Evolutionary conservation across 1,284 basidiomycete species (phyloP).

Genomic region (Erythrobasidium hasegawianum): DNA sequence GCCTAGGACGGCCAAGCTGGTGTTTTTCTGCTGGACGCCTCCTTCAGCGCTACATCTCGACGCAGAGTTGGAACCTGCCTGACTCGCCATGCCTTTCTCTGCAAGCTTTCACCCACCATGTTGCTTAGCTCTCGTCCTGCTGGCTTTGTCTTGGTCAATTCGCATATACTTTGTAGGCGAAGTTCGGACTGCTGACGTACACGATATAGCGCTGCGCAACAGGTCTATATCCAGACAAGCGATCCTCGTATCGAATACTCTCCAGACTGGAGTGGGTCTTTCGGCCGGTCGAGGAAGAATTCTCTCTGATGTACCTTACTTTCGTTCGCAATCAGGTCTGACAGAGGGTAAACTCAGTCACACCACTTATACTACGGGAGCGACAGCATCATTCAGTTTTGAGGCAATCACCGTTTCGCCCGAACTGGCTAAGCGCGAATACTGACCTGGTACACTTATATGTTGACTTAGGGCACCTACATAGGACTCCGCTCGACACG

Average conservation of each 20-base stretch:
- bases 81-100: no score
- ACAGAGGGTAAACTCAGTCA: not conserved
- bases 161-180: no score
- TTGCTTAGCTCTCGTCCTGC: no score
- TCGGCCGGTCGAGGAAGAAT: not conserved
- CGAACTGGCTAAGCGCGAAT: no score
- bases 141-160: no score
- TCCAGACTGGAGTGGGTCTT: constrained; percentile 1
- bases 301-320: not conserved
- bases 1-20: no score
- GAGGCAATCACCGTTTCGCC: not conserved
- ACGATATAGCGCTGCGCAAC: not conserved
- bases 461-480: not conserved
- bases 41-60: no score
- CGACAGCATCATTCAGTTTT: constrained; percentile 12
- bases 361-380: not conserved
- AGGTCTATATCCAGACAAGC: not conserved
- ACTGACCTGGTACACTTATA: no score
- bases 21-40: no score
- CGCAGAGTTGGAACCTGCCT: no score
- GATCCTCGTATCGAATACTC: not conserved
- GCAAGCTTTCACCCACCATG: no score
- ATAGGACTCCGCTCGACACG: constrained; percentile 1
- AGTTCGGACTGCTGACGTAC: no score
- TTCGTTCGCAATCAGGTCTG: not conserved